A percentile compares a stretch with the other conserved stretches of the same genome.
Evolutionary conservation across 768 basidiomycete genomes (phyloP).

Genomic region (Mrakia hoshinonis): DNA sequence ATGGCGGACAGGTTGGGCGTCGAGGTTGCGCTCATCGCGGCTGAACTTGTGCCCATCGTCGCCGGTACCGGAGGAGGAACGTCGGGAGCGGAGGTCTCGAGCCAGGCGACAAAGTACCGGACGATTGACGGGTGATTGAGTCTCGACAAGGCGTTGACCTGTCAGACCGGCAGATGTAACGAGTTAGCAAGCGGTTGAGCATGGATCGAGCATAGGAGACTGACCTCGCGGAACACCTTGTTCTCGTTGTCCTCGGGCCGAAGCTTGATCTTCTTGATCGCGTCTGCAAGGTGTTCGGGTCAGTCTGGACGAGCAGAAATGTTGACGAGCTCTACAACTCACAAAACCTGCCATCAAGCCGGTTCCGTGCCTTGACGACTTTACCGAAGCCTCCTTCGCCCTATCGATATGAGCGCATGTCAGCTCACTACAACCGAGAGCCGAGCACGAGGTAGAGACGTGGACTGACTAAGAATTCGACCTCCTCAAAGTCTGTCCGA

Average conservation of each 20-base stretch:
- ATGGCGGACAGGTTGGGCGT: slow-evolving; percentile 2
- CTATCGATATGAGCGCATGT: slow-evolving; percentile 41
- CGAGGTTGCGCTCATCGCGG: background rate
- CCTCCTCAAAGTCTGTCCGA: slow-evolving; percentile 89
- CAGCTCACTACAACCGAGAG: background rate
- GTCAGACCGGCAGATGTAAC: too few species aligned
- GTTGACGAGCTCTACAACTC: slow-evolving; percentile 43
- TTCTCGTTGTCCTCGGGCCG: slow-evolving; percentile 67
- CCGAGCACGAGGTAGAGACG: background rate
- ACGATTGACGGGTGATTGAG: slow-evolving; percentile 86
- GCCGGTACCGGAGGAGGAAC: background rate
- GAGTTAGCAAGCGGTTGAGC: too few species aligned
- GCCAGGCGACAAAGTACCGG: slow-evolving; percentile 34
- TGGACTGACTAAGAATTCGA: slow-evolving; percentile 61
- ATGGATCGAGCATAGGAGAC: background rate
- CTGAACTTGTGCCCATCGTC: background rate
- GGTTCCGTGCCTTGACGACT: slow-evolving; percentile 89
- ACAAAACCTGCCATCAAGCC: slow-evolving; percentile 74
- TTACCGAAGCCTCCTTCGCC: slow-evolving; percentile 84
- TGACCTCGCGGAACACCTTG: slow-evolving; percentile 70
- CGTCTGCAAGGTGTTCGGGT: background rate
- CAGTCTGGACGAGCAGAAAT: background rate
- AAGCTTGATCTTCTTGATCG: slow-evolving; percentile 83
- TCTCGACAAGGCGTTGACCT: slow-evolving; percentile 71
- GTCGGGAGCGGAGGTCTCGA: slow-evolving; percentile 10